Evolutionary conservation across 306 rosid species (phyloP).

Genomic region (Oemleria cerasiformis): DNA sequence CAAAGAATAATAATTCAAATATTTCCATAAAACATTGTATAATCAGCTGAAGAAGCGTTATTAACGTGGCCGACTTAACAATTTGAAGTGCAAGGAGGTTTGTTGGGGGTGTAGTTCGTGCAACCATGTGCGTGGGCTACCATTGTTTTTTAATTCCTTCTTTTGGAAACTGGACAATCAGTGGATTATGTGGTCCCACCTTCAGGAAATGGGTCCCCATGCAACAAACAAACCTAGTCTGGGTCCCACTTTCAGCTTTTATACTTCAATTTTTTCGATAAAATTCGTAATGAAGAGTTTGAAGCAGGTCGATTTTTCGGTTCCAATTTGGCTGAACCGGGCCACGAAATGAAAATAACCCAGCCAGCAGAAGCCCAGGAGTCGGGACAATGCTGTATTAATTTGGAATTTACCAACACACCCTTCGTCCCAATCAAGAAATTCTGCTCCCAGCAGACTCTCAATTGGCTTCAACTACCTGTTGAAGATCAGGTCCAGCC

Average conservation of each 20-base stretch:
- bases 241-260: background rate
- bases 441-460: background rate
- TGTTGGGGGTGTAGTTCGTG: background rate
- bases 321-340: too few relatives aligned
- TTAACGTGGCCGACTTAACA: too few relatives aligned
- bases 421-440: background rate
- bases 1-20: too few relatives aligned
- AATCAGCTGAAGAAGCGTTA: too few relatives aligned
- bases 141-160: too few relatives aligned
- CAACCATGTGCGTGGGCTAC: background rate
- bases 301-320: too few relatives aligned
- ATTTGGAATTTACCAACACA: background rate
- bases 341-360: background rate
- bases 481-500: background rate
- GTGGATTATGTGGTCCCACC: background rate
- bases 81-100: background rate
- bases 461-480: background rate
- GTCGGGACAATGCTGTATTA: too few relatives aligned
- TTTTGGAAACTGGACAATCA: background rate
- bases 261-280: too few relatives aligned
- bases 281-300: too few relatives aligned
- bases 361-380: background rate
- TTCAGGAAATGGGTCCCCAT: background rate
- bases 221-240: too few relatives aligned
- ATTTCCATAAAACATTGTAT: too few relatives aligned